Conservation (phyloP, 148 eudicot genomes). For the Fallopia convolvulus region DNA sequence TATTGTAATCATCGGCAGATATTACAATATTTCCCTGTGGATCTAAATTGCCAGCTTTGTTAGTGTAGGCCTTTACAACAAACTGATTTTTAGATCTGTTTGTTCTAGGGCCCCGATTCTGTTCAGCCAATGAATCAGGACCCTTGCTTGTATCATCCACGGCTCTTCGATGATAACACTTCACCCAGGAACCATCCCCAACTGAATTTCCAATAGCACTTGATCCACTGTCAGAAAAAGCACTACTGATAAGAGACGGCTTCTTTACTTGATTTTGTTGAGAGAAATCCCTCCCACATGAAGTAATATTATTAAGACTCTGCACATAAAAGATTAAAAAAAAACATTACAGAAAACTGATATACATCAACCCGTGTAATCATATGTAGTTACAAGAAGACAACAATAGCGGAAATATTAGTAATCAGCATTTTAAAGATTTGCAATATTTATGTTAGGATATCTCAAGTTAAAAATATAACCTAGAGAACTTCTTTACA, state of each 20-base stretch:
- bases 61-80: constrained; percentile 68
- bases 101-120: constrained; percentile 60
- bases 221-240: constrained; percentile 41
- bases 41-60: constrained; percentile 64
- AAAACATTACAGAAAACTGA: not conserved
- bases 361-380: not conserved
- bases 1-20: constrained; percentile 66
- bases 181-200: constrained; percentile 40
- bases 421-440: not conserved
- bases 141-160: constrained; percentile 34
- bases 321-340: constrained; percentile 1
- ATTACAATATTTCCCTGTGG: constrained; percentile 76
- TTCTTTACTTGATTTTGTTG: constrained; percentile 38
- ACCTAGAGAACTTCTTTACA: not conserved
- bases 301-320: constrained; percentile 24
- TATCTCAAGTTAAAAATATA: not conserved
- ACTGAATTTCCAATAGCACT: constrained; percentile 28
- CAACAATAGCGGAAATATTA: not conserved
- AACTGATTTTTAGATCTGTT: constrained; percentile 54
- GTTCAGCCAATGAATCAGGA: constrained; percentile 46
- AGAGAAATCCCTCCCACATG: constrained; percentile 40
- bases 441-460: not conserved
- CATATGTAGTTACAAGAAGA: not conserved
- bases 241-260: constrained; percentile 36
- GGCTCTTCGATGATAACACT: constrained; percentile 32